Conservation (phyloP, 176 grass and related monocot genomes). For the Lolium multiflorum region DNA sequence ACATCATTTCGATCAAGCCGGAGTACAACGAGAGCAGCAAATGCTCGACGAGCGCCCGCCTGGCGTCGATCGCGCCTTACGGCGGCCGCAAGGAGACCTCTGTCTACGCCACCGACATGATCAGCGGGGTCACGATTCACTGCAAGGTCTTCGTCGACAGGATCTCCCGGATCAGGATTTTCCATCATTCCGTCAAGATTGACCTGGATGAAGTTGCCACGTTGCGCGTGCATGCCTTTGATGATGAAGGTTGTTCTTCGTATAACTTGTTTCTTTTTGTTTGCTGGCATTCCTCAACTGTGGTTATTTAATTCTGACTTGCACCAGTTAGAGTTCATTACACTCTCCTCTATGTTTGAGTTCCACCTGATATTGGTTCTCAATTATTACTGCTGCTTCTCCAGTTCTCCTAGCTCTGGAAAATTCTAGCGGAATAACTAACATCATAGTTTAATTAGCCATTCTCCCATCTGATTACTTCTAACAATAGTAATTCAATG, state of each 20-base stretch:
- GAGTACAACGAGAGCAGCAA: slow-evolving; percentile 86
- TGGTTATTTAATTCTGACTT: not conserved
- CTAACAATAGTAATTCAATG: slow-evolving; percentile 4
- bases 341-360: slow-evolving; percentile 5
- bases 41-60: slow-evolving; percentile 84
- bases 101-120: slow-evolving; percentile 89
- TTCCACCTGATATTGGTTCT: slow-evolving; percentile 17
- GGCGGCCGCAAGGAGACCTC: slow-evolving; percentile 86
- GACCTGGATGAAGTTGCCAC: slow-evolving; percentile 91
- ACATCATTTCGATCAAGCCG: slow-evolving; percentile 83
- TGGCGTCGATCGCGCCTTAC: slow-evolving; percentile 82
- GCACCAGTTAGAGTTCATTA: not conserved
- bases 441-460: slow-evolving; percentile 24
- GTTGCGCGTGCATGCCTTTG: slow-evolving; percentile 78
- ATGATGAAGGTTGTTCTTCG: slow-evolving; percentile 68
- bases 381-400: not conserved
- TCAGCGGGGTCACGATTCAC: slow-evolving; percentile 79
- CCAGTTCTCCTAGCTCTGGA: not conserved
- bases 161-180: slow-evolving; percentile 88
- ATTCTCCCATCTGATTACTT: not conserved
- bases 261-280: not conserved
- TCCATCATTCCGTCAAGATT: slow-evolving; percentile 94
- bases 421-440: slow-evolving; percentile 21
- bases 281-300: too few species aligned
- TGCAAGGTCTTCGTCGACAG: slow-evolving; percentile 92